A percentile compares a stretch with the other conserved stretches of the same genome.
These are phyloP conservation scores for Russula dissimulans DNA, from an alignment of 768 basidiomycete species.

Conservation along the genomic window DNA sequence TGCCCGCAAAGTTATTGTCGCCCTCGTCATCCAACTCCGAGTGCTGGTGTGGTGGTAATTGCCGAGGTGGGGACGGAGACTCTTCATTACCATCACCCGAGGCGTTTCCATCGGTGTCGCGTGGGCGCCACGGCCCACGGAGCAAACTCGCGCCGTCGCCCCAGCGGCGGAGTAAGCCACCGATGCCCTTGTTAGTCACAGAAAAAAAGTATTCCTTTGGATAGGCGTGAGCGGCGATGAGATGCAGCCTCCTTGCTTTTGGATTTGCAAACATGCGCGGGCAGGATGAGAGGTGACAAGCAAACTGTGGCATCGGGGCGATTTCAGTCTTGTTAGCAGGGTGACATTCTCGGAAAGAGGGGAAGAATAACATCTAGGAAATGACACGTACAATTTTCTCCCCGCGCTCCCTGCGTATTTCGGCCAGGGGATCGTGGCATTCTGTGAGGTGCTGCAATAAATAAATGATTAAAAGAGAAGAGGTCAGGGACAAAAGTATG, in stretches of 20 bases:
- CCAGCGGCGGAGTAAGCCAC: slow-evolving; percentile 69
- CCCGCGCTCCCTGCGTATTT: slow-evolving; percentile 64
- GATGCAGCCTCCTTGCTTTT: slow-evolving; percentile 67
- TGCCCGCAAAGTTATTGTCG: slow-evolving; percentile 16
- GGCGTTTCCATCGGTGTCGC: slow-evolving; percentile 25
- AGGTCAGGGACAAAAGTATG: background rate
- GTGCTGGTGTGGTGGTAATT: slow-evolving; percentile 45
- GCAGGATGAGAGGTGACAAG: slow-evolving; percentile 62
- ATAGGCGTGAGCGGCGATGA: slow-evolving; percentile 73
- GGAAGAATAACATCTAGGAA: background rate
- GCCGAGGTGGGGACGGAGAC: slow-evolving; percentile 39
- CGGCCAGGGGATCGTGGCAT: slow-evolving; percentile 81
- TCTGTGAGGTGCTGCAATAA: slow-evolving; percentile 64
- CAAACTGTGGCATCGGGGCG: slow-evolving; percentile 45
- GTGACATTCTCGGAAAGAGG: background rate
- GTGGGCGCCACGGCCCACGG: slow-evolving; percentile 58
- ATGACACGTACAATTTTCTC: slow-evolving; percentile 69
- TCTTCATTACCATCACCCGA: slow-evolving; percentile 2
- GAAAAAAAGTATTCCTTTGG: slow-evolving; percentile 89
- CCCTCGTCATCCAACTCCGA: slow-evolving; percentile 22
- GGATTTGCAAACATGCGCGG: slow-evolving; percentile 57
- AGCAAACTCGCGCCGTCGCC: slow-evolving; percentile 79
- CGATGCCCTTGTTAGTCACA: slow-evolving; percentile 85
- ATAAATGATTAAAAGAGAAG: background rate
- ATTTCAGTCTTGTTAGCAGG: background rate